These are phyloP conservation scores for Selaginella tamariscina DNA, from an alignment of 75 land plant species.

Conservation along the genomic window DNA sequence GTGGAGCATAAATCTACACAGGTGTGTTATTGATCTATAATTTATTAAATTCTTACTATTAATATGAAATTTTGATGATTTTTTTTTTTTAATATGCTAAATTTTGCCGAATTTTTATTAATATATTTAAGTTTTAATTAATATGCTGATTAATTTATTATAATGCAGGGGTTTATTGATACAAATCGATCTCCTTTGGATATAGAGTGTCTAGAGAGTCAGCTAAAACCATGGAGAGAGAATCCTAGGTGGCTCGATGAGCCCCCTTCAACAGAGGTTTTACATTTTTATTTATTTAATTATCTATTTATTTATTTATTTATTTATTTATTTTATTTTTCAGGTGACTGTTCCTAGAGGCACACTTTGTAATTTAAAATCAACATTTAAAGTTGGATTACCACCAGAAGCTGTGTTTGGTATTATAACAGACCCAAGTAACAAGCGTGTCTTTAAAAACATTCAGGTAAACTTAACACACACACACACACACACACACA, in stretches of 20 bases:
- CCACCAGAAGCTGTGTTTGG: slow-evolving; percentile 93
- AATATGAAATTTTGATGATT: too few relatives aligned
- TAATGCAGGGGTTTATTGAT: too few relatives aligned
- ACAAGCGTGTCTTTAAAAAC: slow-evolving; percentile 90
- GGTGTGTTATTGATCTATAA: too few relatives aligned
- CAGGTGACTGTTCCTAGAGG: slow-evolving; percentile 92
- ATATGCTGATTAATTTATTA: too few relatives aligned
- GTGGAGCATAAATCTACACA: too few relatives aligned
- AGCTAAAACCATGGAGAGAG: slow-evolving; percentile 60
- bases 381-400: slow-evolving; percentile 58
- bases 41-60: too few relatives aligned
- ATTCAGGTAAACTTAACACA: slow-evolving; percentile 86
- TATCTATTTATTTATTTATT: neutral
- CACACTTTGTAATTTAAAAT: slow-evolving; percentile 62
- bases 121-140: too few relatives aligned
- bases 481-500: too few relatives aligned
- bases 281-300: neutral
- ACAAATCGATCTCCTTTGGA: too few relatives aligned
- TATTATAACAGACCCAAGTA: slow-evolving; percentile 80
- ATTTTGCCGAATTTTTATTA: too few relatives aligned
- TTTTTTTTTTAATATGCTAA: too few relatives aligned
- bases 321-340: neutral
- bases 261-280: slow-evolving; percentile 51
- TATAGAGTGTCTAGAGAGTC: too few relatives aligned
- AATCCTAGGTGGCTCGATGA: slow-evolving; percentile 60